Evolutionary conservation across 2,329 filamentous ascomycete genomes (phyloP).

Genomic region (Polychaeton citri): DNA sequence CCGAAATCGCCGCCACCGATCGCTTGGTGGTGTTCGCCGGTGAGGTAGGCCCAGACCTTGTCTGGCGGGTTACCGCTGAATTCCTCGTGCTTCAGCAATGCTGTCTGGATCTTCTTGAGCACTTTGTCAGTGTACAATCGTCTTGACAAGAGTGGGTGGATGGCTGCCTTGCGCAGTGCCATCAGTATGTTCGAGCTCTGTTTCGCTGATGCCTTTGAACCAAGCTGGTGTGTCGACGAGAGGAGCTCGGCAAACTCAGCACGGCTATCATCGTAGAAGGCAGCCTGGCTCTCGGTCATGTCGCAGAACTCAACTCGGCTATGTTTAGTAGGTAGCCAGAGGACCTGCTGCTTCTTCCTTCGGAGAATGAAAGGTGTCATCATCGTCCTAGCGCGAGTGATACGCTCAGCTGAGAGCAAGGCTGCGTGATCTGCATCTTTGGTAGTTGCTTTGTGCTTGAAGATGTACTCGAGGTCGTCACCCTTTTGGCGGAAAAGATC

Average conservation of each 20-base stretch:
- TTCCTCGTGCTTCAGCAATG: conserved; percentile 17
- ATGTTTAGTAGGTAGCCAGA: conserved; percentile 68
- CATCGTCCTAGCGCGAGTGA: conserved; percentile 77
- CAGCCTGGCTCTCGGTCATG: conserved; percentile 57
- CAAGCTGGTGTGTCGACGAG: background rate
- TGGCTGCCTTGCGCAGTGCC: conserved; percentile 80
- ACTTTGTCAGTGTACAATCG: conserved; percentile 63
- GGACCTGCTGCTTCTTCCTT: conserved; percentile 81
- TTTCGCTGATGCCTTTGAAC: conserved; percentile 35
- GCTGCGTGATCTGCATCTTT: conserved; percentile 65
- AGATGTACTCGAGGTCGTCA: conserved; percentile 72
- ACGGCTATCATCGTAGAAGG: conserved; percentile 56
- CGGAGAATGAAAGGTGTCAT: conserved; percentile 91
- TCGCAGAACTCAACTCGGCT: conserved; percentile 69
- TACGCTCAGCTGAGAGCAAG: conserved; percentile 74
- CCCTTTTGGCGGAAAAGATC: conserved; percentile 63
- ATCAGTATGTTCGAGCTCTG: conserved; percentile 45
- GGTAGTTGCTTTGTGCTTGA: conserved; percentile 81
- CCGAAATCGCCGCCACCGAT: conserved; percentile 66
- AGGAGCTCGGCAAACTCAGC: conserved; percentile 41
- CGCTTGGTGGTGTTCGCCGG: conserved; percentile 54
- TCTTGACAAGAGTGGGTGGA: conserved; percentile 80
- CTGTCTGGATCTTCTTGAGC: conserved; percentile 53
- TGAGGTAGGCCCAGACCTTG: conserved; percentile 47
- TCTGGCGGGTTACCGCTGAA: conserved; percentile 20